Evolutionary conservation across 371 early-diverging fungal genomes (phyloP).

Genomic region (Syncephalastrum contaminatum): DNA sequence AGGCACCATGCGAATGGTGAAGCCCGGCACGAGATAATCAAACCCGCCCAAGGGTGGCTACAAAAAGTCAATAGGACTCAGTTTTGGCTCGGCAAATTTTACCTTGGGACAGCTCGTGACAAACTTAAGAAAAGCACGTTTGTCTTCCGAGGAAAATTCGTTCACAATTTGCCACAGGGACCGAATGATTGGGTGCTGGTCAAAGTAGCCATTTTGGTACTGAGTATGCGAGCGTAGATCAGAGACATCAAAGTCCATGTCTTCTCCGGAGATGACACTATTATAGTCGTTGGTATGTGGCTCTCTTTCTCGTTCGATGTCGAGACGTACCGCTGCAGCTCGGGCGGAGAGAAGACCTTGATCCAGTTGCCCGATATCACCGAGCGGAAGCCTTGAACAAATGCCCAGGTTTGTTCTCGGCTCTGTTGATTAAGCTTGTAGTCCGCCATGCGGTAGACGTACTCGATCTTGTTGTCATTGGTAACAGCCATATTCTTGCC

Average conservation of each 20-base stretch:
- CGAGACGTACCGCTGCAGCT: constrained; percentile 62
- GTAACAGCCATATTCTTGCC: constrained; percentile 74
- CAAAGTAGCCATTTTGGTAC: constrained; percentile 82
- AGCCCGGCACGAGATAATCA: constrained; percentile 69
- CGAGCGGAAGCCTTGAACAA: constrained; percentile 69
- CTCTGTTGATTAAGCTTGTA: constrained; percentile 76
- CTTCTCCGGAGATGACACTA: constrained; percentile 80
- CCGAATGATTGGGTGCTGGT: constrained; percentile 75
- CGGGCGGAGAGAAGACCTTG: constrained; percentile 74
- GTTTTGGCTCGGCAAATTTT: neutral
- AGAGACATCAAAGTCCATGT: constrained; percentile 63
- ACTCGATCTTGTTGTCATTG: constrained; percentile 76
- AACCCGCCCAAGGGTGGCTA: constrained; percentile 91
- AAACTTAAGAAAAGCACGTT: constrained; percentile 78
- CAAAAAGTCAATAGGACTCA: constrained; percentile 3
- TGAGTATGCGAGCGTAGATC: constrained; percentile 80
- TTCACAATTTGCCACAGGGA: constrained; percentile 80
- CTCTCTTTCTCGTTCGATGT: constrained; percentile 13
- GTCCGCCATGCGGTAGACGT: constrained; percentile 77
- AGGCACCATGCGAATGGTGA: constrained; percentile 65
- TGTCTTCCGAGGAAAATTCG: constrained; percentile 63
- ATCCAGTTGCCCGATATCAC: constrained; percentile 70
- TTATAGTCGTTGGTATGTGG: neutral
- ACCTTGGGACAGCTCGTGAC: constrained; percentile 82
- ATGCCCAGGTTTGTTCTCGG: constrained; percentile 78